Evolutionary conservation across 345 rosid genomes (phyloP), one percentile per base, ranked within the genome.

Genomic region (Arabis hirsuta): DNA sequence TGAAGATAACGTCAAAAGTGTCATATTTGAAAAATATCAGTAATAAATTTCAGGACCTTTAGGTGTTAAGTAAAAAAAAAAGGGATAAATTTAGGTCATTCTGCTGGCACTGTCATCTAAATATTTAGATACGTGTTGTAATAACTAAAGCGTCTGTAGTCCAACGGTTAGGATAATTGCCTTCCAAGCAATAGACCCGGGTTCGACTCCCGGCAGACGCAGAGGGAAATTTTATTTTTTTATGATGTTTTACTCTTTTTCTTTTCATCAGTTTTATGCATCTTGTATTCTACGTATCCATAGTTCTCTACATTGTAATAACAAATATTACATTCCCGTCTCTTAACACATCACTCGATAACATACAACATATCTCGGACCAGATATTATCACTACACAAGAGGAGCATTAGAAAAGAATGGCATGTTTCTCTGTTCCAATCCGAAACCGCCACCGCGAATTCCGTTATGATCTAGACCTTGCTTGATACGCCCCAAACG

Each of bases 81-180:
- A n/a, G n/a, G n/a, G n/a, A n/a, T n/a, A n/a, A n/a, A n/a, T n/a
- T n/a, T n/a, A n/a, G n/a, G n/a, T n/a, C n/a, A n/a, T n/a, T n/a
- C n/a, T n/a, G n/a, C n/a, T n/a, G n/a, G n/a, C n/a, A n/a, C n/a
- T n/a, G n/a, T n/a, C n/a, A n/a, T n/a, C n/a, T n/a, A n/a, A n/a
- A n/a, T n/a, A n/a, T n/a, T n/a, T n/a, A n/a, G n/a, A n/a, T n/a
- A n/a, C n/a, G n/a, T n/a, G n/a, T n/a, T n/a, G n/a, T n/a, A n/a
- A n/a, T n/a, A n/a, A n/a, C n/a, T n/a, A n/a, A 0, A 19, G 78
- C 79, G 90, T 85, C 56, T 88, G 92, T 87, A 85, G 95, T 89
- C 88, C 97, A 85, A 88, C 86, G 91, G 92, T 86, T 82, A 87
- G 89, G 91, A 88, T 88, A 85, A 83, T 88, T 87, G 92, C 87